Percentiles rank a stretch among this genome's conserved stretches.
Evolutionary conservation across 2,329 filamentous ascomycete species (phyloP).

Genomic region (Paraconiothyrium sp.): DNA sequence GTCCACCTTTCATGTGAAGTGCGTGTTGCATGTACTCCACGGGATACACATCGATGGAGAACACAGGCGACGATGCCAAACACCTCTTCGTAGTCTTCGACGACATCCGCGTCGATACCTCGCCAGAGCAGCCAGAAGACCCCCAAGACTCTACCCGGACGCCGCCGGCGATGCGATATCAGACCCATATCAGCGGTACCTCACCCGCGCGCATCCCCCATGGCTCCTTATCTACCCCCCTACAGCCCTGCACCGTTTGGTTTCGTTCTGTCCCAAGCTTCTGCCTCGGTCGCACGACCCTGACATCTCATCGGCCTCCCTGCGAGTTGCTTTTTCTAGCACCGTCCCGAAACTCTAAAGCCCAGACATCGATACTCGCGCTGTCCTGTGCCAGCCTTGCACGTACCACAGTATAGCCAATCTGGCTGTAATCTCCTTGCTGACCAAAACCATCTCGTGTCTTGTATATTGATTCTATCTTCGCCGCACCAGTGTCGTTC

Average conservation of each 20-base stretch:
- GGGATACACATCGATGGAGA: background rate
- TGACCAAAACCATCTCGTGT: background rate
- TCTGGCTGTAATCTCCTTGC: slow-evolving; percentile 12
- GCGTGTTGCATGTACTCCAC: background rate
- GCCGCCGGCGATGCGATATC: slow-evolving; percentile 10
- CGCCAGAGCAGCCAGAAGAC: background rate
- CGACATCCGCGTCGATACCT: background rate
- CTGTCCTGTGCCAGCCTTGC: slow-evolving; percentile 13
- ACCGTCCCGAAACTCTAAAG: background rate
- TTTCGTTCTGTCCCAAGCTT: slow-evolving; percentile 5
- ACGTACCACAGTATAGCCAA: background rate
- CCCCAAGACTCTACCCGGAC: background rate
- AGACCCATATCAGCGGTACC: slow-evolving; percentile 5
- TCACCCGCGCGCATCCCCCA: slow-evolving; percentile 9
- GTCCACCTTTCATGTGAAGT: background rate
- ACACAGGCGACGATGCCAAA: background rate
- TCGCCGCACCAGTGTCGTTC: slow-evolving; percentile 4
- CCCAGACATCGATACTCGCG: slow-evolving; percentile 7
- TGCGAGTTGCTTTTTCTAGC: slow-evolving; percentile 16
- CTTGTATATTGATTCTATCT: slow-evolving; percentile 9
- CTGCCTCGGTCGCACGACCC: slow-evolving; percentile 5
- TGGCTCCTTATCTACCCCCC: slow-evolving; percentile 6
- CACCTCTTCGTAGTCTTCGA: background rate
- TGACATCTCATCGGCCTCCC: background rate
- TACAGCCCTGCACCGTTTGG: slow-evolving; percentile 5